Base-by-base conservation (phyloP, 2,329 filamentous ascomycete genomes). In the Cadophora sp. region DNA sequence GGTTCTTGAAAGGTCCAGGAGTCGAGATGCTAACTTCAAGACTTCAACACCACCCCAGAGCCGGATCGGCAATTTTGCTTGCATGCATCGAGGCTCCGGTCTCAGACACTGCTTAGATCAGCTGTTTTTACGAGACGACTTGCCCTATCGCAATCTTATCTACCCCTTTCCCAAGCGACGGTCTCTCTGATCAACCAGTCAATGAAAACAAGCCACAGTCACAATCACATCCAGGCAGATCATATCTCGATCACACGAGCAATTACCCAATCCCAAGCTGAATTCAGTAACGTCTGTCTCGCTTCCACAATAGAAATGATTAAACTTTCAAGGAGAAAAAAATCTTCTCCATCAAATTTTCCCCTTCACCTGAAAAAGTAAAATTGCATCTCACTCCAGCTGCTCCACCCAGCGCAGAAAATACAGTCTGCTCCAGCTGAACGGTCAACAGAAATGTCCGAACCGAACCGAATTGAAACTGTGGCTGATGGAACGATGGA, bases 71-170 rank as follows among this genome's bases (percentile, higher is more conserved):
- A 22, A 4, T 40, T 59, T 19, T 24, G 12, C 19, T 2, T 22
- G 22, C 51, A 58, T 58, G 29, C 55, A 31, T 26, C 29, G n/a
- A n/a, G n/a, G 43, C 43, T 22, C 43, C 8, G 19, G n/a, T 48
- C 43, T 22, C 19, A 48, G 43, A 48, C 22, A n/a, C 11, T n/a
- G 43, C 43, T 43, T 19, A 16, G 40, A 43, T 43, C 40, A 43
- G 40, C 40, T 43, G 40, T 43, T 43, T 43, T 43, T 22, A n/a
- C n/a, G 53, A 37, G 26, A 8, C 16, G 53, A 58, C 31, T 34
- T 59, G 11, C 29, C 22, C 55, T 59, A 50, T 62, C 59, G 43
- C 26, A 48, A 62, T 50, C 59, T 62, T 50, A 62, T 62, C 59
- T 31, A 3, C 58, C 26, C 59, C 59, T 50, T 62, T 50, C 31